Base-by-base conservation (phyloP, 305 asterid species). In the Fraxinus nigra region DNA sequence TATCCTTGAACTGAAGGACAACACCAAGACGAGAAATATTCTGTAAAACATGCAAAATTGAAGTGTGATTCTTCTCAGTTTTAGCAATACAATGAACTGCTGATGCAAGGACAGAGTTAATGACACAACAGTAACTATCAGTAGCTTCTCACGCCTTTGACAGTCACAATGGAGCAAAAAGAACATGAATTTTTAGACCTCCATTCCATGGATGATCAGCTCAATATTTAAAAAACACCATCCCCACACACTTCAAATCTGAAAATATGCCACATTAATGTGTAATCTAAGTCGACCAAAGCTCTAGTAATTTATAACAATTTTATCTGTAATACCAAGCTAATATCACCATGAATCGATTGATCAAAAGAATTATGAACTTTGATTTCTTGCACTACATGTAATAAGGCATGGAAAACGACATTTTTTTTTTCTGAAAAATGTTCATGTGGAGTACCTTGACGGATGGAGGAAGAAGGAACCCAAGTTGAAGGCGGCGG, bases 381-480 rank as follows among this genome's bases (percentile, higher is more conserved):
- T 59, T 20, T 59, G 8, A 54, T 59, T 59, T 7, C 30, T 3
- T 16, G 63, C 2, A 54, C 24, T 54, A n/a, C 65, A 61, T 26
- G 22, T 11, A 69, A 13, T 65, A 69, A 30, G 38, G 75, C 20
- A 30, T 14, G 8, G 20, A 18, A 18, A 69, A 14, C 8, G 20
- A 4, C 13, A 8, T 26, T 28, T 11, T 65, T 63, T 4, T 14
- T 4, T 0, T 7, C 14, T 18, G 14, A 61, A 14, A 69, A 69
- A 4, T 69, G 75, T 30, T 28, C 38, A 11, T 2, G 13, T 11
- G 22, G 32, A 20, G 48, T 87, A 92, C 94, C 95, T 88, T 81
- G 86, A 89, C 84, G 75, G 92, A 86, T 74, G 92, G 86, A 81
- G 84, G 90, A 79, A 89, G 90, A 76, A 85, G 85, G 70, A 85